Base-by-base conservation (phyloP, 148 eudicot genomes). In the Silene conica region DNA sequence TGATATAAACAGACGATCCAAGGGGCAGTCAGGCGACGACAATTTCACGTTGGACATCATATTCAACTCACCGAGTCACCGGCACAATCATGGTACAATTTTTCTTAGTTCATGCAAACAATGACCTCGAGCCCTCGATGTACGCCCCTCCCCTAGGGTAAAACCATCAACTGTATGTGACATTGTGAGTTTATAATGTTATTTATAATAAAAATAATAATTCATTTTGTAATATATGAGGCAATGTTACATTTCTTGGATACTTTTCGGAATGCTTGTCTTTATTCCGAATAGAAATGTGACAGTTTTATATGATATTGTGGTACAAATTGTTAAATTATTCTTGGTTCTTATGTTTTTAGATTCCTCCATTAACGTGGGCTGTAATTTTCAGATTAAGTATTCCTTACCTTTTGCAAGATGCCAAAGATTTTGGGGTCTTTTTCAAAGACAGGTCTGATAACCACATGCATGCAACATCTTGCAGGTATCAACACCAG, bases 11-110 rank as follows among this genome's bases (percentile, higher is more conserved):
- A 38, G 43, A 38, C 9, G 8, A 38, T 5, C 8, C 43, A 62
- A 68, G 81, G 20, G 22, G 58, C 50, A 63, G 69, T 55, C 77
- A 45, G 73, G 74, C 81, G 63, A 79, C 48, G 8, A 38, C 43
- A 38, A 38, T 31, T 31, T 31, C 34, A 31, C 34, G 4, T 31
- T 31, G 34, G 4, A 31, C 8, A 38, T 38, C 43, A 38, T 38
- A 38, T 7, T 38, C 43, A 38, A 63, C 20, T 74, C 57, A 63
- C 54, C 50, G 13, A 63, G 15, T 74, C 57, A 63, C 54, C 50
- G 13, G 58, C 62, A 31, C 52, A 63, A 48, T 52, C 60, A 75
- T 59, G 75, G 82, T 80, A 58, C 57, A 71, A 71, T 75, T 79
- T 66, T 75, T 71, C 68, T 46, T 58, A 60, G 79, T 67, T 25